Conservation (phyloP, 768 basidiomycete species). For the Auriscalpium vulgare region DNA sequence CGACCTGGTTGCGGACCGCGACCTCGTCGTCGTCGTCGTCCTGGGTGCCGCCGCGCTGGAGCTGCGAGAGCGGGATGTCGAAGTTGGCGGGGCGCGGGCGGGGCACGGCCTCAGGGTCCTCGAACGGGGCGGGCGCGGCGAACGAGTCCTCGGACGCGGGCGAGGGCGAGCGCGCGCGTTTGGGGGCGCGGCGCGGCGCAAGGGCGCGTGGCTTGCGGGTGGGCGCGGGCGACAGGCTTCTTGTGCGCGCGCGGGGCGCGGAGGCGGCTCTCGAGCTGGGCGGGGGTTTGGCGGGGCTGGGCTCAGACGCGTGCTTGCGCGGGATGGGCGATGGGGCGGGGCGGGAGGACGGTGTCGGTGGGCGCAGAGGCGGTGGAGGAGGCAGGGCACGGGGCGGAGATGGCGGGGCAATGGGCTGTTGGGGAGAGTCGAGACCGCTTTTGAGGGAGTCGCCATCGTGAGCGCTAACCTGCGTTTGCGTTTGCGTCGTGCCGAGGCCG, state of each 20-base stretch:
- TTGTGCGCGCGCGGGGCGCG: not conserved
- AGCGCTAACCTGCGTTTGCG: slow-evolving; percentile 38
- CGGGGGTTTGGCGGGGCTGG: not conserved
- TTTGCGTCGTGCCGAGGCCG: slow-evolving; percentile 47
- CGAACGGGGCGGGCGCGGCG: slow-evolving; percentile 36
- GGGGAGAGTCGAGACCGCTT: slow-evolving; percentile 6
- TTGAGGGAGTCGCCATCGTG: slow-evolving; percentile 8
- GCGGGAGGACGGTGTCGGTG: not conserved
- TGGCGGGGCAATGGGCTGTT: slow-evolving; percentile 2
- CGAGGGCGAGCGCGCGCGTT: slow-evolving; percentile 28
- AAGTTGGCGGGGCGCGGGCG: slow-evolving; percentile 43
- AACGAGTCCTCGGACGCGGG: slow-evolving; percentile 56
- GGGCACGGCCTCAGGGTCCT: slow-evolving; percentile 39
- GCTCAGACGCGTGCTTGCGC: not conserved
- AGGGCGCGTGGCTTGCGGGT: slow-evolving; percentile 5
- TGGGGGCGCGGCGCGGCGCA: slow-evolving; percentile 17
- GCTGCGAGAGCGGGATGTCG: slow-evolving; percentile 48
- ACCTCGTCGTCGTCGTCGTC: slow-evolving; percentile 7
- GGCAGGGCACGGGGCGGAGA: not conserved
- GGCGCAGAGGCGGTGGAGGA: not conserved
- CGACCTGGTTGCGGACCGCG: not conserved
- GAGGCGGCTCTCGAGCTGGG: not conserved
- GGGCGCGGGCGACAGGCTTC: not conserved
- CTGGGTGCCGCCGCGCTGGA: slow-evolving; percentile 29
- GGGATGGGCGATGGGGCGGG: not conserved